A percentile compares a stretch with the other conserved stretches of the same genome.
Conservation (phyloP, 73 alveolate genomes). For the Tetrahymena elliotti region DNA sequence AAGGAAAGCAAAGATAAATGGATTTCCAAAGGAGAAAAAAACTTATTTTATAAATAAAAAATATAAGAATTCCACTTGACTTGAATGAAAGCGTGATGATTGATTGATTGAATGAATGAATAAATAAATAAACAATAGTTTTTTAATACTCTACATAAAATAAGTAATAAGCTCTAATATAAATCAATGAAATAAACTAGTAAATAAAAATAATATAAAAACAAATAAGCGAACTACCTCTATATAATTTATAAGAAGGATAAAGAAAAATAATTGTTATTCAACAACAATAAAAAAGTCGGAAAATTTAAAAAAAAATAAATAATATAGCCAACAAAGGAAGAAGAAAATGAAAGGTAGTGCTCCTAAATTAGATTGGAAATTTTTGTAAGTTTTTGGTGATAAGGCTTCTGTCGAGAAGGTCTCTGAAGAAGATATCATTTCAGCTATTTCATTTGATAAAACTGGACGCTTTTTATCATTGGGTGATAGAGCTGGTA, state of each 20-base stretch:
- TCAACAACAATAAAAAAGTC: not conserved
- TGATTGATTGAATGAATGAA: not conserved
- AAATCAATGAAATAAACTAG: not conserved
- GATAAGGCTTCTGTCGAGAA: slow-evolving; percentile 43
- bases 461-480: slow-evolving; percentile 58
- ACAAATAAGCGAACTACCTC: not conserved
- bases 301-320: not conserved
- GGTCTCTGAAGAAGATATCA: slow-evolving; percentile 52
- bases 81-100: not conserved
- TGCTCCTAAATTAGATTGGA: slow-evolving; percentile 34
- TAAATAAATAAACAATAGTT: not conserved
- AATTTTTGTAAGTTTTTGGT: slow-evolving; percentile 34
- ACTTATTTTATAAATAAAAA: not conserved
- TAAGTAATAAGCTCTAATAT: not conserved
- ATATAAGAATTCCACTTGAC: not conserved
- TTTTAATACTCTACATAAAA: not conserved
- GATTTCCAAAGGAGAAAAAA: not conserved
- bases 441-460: slow-evolving; percentile 61
- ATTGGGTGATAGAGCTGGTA: slow-evolving; percentile 76
- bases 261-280: not conserved
- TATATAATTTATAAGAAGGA: not conserved
- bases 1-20: not conserved
- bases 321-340: not conserved
- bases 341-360: not conserved
- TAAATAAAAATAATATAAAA: not conserved